Conservation (phyloP, 176 grass and related monocot genomes). For the Bromus sterilis region DNA sequence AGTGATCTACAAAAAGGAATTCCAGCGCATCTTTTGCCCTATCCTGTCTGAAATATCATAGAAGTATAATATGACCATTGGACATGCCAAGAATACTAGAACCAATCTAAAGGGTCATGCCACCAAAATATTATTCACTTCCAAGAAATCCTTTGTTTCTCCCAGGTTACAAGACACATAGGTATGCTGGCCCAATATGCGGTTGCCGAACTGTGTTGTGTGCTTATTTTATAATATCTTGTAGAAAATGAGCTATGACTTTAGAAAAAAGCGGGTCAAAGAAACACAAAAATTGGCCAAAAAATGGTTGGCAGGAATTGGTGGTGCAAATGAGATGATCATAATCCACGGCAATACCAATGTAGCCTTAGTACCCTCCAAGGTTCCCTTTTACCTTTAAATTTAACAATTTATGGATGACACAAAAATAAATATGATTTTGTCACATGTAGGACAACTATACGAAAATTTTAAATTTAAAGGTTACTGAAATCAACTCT, state of each 20-base stretch:
- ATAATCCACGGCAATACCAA: too few species aligned
- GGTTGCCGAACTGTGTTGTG: background rate
- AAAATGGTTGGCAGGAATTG: too few species aligned
- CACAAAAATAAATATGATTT: background rate
- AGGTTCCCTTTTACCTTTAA: too few species aligned
- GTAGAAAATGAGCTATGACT: too few species aligned
- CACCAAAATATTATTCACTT: background rate
- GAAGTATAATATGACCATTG: background rate
- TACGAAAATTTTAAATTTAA: background rate
- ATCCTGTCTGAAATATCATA: background rate
- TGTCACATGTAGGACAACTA: background rate
- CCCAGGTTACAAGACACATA: background rate
- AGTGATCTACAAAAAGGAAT: constrained; percentile 6
- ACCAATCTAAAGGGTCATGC: background rate
- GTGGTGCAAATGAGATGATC: too few species aligned
- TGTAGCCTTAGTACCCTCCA: too few species aligned
- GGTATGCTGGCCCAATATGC: background rate
- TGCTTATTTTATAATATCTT: too few species aligned
- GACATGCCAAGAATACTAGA: background rate
- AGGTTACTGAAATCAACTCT: background rate
- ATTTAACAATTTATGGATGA: background rate
- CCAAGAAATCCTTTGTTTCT: background rate
- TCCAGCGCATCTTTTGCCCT: background rate
- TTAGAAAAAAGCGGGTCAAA: too few species aligned
- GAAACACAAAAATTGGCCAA: too few species aligned